Evolutionary conservation across 306 rosid species (phyloP).

Genomic region (Lagenaria siceraria): DNA sequence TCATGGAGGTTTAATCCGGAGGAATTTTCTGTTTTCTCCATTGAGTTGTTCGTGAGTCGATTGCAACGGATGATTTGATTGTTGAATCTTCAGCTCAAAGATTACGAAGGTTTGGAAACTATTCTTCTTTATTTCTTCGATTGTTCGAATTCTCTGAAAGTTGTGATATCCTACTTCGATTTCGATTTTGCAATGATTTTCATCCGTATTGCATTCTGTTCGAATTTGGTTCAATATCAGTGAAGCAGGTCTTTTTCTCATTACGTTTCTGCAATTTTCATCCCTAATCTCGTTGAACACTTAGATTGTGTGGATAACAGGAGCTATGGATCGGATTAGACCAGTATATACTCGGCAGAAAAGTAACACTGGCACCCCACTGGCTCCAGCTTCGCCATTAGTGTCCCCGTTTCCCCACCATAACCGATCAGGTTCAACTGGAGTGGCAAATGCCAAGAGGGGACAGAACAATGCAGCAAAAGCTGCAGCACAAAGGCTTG

Average conservation of each 20-base stretch:
- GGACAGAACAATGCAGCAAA: conserved; percentile 55
- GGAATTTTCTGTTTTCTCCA: neutral
- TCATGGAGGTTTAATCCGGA: neutral
- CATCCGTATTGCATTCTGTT: neutral
- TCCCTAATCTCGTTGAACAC: neutral
- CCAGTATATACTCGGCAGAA: conserved; percentile 37
- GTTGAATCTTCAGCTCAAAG: neutral
- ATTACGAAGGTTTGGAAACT: neutral
- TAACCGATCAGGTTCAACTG: conserved; percentile 33
- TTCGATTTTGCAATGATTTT: neutral
- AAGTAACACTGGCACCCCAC: conserved; percentile 34
- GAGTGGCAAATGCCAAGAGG: conserved; percentile 34
- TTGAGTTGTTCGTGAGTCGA: neutral
- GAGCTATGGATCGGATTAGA: conserved; percentile 50
- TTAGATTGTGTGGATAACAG: neutral
- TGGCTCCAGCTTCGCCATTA: conserved; percentile 43
- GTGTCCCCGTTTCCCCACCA: conserved; percentile 36
- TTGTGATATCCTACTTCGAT: neutral
- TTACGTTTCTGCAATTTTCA: neutral
- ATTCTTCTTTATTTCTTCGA: neutral
- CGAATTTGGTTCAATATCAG: neutral
- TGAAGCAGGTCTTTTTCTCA: neutral
- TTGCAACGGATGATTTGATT: neutral
- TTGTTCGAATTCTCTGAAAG: neutral
- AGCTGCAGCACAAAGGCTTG: conserved; percentile 98